Evolutionary conservation across 2,329 filamentous ascomycete genomes (phyloP).

Genomic region (Lasiodiplodia theobromae): DNA sequence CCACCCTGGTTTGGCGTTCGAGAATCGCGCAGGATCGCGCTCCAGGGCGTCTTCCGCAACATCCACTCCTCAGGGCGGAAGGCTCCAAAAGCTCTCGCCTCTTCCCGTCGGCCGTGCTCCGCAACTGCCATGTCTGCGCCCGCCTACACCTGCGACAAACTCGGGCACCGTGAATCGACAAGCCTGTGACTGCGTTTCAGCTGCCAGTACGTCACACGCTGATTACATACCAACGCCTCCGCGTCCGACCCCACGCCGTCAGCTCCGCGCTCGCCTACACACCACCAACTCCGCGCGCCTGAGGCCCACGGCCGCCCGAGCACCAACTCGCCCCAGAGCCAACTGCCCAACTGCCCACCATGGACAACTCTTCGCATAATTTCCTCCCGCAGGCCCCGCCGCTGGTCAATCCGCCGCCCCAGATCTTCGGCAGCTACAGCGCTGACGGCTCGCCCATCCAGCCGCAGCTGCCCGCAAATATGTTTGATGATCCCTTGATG

Average conservation of each 20-base stretch:
- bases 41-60: constrained; percentile 20
- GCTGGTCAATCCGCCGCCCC: constrained; percentile 49
- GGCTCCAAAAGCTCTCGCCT: constrained; percentile 25
- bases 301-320: constrained; percentile 4
- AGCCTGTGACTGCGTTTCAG: constrained; percentile 24
- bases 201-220: constrained; percentile 36
- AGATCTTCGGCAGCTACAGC: constrained; percentile 48
- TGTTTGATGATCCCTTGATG: constrained; percentile 51
- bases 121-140: constrained; percentile 35
- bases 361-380: constrained; percentile 39
- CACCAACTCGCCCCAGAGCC: background rate
- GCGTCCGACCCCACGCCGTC: constrained; percentile 29
- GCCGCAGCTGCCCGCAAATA: constrained; percentile 37
- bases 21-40: constrained; percentile 25
- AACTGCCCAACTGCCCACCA: constrained; percentile 32
- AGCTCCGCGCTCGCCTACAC: constrained; percentile 31
- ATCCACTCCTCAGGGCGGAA: constrained; percentile 32
- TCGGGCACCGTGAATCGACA: constrained; percentile 28
- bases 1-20: constrained; percentile 13
- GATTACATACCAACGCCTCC: constrained; percentile 33
- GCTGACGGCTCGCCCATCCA: constrained; percentile 48
- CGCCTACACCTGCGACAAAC: constrained; percentile 34
- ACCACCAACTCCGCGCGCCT: constrained; percentile 23
- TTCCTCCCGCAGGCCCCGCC: constrained; percentile 41
- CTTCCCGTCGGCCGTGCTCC: constrained; percentile 41